These are phyloP conservation scores for Porphyra umbilicalis DNA, from an alignment of 31 red algal genomes.

Conservation along the genomic window DNA sequence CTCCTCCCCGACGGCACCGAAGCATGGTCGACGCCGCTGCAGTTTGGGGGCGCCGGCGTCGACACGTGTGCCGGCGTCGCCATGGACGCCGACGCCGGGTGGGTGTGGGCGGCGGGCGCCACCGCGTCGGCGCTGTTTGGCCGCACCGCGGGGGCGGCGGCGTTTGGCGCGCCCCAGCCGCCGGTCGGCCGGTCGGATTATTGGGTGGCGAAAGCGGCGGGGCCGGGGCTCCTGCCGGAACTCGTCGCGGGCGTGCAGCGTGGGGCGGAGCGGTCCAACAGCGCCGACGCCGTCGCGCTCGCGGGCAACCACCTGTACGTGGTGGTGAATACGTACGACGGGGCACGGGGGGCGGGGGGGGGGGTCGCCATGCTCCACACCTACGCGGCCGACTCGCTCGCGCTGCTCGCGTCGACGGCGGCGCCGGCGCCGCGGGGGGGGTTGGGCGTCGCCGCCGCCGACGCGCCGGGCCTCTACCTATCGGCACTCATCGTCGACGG, in stretches of 20 bases:
- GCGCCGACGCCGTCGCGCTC: neutral
- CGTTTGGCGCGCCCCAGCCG: neutral
- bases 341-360: neutral
- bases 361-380: neutral
- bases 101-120: neutral
- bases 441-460: neutral
- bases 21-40: neutral
- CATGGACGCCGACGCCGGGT: neutral
- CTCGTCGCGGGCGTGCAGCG: neutral
- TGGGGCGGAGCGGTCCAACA: neutral
- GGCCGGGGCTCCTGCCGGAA: neutral
- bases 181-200: neutral
- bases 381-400: neutral
- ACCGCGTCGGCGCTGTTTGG: neutral
- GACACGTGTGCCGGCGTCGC: neutral
- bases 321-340: neutral
- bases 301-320: neutral
- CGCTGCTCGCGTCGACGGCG: neutral
- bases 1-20: neutral
- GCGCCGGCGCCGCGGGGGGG: neutral
- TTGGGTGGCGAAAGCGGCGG: neutral
- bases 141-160: neutral
- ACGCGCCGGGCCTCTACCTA: neutral
- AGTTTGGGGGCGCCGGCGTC: neutral
- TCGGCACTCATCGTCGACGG: neutral